Evolutionary conservation across 495 filamentous ascomycete genomes (phyloP), one percentile per base, ranked within the genome.

Genomic region (Hypoxylon lenormandii): DNA sequence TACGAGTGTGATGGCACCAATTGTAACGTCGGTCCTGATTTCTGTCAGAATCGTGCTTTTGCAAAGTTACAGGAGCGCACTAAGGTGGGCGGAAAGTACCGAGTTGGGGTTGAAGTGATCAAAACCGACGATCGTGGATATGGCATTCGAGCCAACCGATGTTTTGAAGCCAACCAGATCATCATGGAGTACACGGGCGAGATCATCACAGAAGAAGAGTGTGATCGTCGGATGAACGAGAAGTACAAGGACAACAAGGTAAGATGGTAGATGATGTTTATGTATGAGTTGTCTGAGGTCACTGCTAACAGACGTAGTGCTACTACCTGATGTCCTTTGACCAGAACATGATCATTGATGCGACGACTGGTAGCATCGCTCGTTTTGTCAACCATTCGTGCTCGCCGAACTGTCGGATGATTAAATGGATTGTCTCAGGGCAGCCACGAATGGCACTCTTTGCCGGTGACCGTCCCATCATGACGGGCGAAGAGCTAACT

Each of bases 281-380:
- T 36, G 33, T 15, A 52, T 40, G 30, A 47, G 13, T 48, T 37
- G 15, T 46, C 12, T 12, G 13, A n/a, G 18, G 4, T 11, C 69
- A 40, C 75, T 68, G 38, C 66, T 77, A 46, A 75, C 63, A 53
- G 47, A 71, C 45, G 75, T 64, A 97, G 92, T 94, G 92, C 76
- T 98, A 97, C 72, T 98, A 98, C 77, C 80, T 98, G 45, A 98
- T 98, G 95, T 92, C 91, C 37, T 97, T 97, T 76, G 92, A 97
- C 72, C 93, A 98, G 76, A 93, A 94, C 80, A 96, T 98, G 91
- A 97, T 98, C 72, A 96, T 98, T 66, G 95, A 98, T 79, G 95
- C 94, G 19, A 97, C 94, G 48, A 90, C 92, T 53, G 95, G 95
- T 69, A 95, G 91, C 58, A 96, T 97, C 78, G 96, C 95, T 66